A percentile compares a stretch with the other conserved stretches of the same genome.
phyloP scores from a whole-genome alignment of 805 yeast genomes.

The Pichia sporocuriosa region DNA sequence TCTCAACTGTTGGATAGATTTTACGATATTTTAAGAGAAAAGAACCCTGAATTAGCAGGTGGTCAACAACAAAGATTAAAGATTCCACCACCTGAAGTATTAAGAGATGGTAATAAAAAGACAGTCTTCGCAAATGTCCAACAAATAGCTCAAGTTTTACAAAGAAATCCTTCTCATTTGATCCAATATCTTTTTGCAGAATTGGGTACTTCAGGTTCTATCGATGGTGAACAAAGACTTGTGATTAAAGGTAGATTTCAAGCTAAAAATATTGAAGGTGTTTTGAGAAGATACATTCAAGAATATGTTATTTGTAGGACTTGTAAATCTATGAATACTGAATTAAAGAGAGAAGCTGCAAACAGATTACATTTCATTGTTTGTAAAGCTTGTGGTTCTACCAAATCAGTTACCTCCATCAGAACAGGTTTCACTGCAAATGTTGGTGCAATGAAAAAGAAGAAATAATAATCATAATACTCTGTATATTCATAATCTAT shows the following conservation, averaged over 20 bases:
- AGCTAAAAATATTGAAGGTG: conserved; percentile 95
- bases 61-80: conserved; percentile 90
- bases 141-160: conserved; percentile 88
- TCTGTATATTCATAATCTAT: conserved; percentile 4
- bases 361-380: conserved; percentile 96
- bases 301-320: conserved; percentile 99
- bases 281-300: conserved; percentile 89
- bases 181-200: conserved; percentile 96
- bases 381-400: conserved; percentile 96
- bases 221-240: conserved; percentile 95
- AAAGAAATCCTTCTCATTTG: conserved; percentile 94
- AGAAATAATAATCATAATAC: conserved; percentile 36
- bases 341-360: conserved; percentile 87
- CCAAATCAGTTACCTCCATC: conserved; percentile 93
- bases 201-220: conserved; percentile 98
- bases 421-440: conserved; percentile 99
- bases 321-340: conserved; percentile 96
- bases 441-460: conserved; percentile 69
- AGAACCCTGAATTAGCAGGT: conserved; percentile 98
- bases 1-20: conserved; percentile 75
- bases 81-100: conserved; percentile 95
- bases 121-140: conserved; percentile 94
- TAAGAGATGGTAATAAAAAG: conserved; percentile 96
- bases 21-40: conserved; percentile 76
- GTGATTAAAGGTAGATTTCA: conserved; percentile 97